A percentile compares a stretch with the other conserved stretches of the same genome.
Evolutionary conservation across 257 asterid species (phyloP).

Genomic region (Mentha longifolia): DNA sequence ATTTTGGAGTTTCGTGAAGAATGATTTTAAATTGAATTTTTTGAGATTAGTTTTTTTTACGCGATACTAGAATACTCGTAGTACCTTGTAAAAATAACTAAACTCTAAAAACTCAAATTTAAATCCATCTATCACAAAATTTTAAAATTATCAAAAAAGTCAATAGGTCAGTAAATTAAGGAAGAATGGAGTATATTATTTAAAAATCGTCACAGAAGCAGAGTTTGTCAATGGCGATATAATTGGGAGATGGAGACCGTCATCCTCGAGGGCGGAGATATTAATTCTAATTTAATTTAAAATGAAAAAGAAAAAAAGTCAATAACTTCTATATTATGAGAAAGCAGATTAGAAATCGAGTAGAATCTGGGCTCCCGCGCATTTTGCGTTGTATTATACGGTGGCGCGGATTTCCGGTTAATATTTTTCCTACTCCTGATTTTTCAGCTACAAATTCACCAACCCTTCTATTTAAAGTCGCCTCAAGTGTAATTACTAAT

Average conservation of each 20-base stretch:
- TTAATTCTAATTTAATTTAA: not conserved
- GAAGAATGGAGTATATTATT: too few species aligned
- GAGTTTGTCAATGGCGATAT: not conserved
- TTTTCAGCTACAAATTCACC: too few species aligned
- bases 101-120: too few species aligned
- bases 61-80: too few species aligned
- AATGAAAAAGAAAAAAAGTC: not conserved
- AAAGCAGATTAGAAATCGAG: not conserved
- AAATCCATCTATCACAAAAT: too few species aligned
- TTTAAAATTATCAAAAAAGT: too few species aligned
- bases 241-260: not conserved
- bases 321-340: not conserved
- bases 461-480: not conserved
- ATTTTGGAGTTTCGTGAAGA: too few species aligned
- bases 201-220: not conserved
- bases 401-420: not conserved
- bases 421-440: too few species aligned
- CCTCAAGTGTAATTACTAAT: not conserved
- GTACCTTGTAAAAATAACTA: too few species aligned
- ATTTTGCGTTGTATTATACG: not conserved
- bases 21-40: too few species aligned
- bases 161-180: too few species aligned
- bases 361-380: not conserved
- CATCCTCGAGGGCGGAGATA: not conserved
- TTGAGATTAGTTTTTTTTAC: too few species aligned